phyloP scores from a whole-genome alignment of 2,329 filamentous ascomycete genomes.

The Amauroascus niger region DNA sequence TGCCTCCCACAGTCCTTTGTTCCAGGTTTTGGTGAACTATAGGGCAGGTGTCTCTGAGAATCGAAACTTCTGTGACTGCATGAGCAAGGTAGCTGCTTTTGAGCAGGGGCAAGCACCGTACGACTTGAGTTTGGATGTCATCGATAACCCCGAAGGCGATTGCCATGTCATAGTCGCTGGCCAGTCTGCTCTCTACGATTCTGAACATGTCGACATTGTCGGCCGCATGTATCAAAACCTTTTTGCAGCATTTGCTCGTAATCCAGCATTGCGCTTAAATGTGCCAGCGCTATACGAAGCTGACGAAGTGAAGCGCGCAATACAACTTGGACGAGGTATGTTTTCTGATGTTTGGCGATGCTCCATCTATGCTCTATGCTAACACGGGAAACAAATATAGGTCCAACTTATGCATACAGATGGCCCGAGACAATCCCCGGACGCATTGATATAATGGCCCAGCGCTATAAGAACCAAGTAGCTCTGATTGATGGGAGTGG shows the following conservation, averaged over 20 bases:
- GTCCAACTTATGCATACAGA: background rate
- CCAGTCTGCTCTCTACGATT: slow-evolving; percentile 29
- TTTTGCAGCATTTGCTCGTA: slow-evolving; percentile 11
- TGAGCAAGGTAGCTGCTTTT: background rate
- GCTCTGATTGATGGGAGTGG: no score
- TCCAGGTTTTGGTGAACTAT: slow-evolving; percentile 45
- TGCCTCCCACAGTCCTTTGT: slow-evolving; percentile 37
- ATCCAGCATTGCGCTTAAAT: background rate
- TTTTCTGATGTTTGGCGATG: no score
- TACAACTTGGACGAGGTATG: slow-evolving; percentile 2
- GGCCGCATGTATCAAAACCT: slow-evolving; percentile 19
- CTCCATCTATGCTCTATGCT: background rate
- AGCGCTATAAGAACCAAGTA: no score
- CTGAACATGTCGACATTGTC: slow-evolving; percentile 22
- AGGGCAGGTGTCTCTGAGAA: slow-evolving; percentile 27
- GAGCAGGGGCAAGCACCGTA: slow-evolving; percentile 21
- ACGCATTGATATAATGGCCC: slow-evolving; percentile 30
- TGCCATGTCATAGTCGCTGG: slow-evolving; percentile 19
- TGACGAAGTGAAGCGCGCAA: background rate
- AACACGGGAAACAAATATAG: background rate
- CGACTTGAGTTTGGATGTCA: slow-evolving; percentile 34
- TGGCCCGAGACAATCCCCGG: slow-evolving; percentile 25
- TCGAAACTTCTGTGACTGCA: background rate
- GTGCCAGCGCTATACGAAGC: background rate
- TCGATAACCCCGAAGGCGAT: slow-evolving; percentile 24